Conservation (phyloP, 768 basidiomycete species). For the Leccinum subgranulosum region DNA sequence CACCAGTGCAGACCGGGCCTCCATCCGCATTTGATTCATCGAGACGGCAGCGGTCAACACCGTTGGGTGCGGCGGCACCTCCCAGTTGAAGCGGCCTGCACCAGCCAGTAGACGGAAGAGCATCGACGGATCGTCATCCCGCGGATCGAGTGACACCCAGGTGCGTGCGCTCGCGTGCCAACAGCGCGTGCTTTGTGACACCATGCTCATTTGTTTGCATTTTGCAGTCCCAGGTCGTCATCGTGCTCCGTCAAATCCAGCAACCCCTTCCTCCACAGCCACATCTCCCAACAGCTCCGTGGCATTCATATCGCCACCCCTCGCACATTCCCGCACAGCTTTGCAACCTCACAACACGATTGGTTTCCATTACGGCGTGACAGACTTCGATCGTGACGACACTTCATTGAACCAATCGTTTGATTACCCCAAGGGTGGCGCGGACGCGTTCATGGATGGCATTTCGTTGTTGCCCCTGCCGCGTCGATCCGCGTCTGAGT, state of each 20-base stretch:
- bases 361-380: slow-evolving; percentile 42
- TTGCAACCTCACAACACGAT: slow-evolving; percentile 43
- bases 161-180: slow-evolving; percentile 36
- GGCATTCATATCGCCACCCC: slow-evolving; percentile 41
- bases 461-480: slow-evolving; percentile 62
- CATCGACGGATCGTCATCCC: slow-evolving; percentile 53
- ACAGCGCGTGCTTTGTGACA: slow-evolving; percentile 2
- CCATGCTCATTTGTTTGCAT: slow-evolving; percentile 7
- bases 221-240: slow-evolving; percentile 44
- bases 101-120: slow-evolving; percentile 71
- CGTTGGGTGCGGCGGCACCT: slow-evolving; percentile 55
- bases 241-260: slow-evolving; percentile 73
- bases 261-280: slow-evolving; percentile 31
- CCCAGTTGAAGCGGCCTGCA: slow-evolving; percentile 74
- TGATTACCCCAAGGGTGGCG: slow-evolving; percentile 33
- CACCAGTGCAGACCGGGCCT: slow-evolving; percentile 38
- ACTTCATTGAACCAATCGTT: slow-evolving; percentile 32
- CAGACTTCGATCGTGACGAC: slow-evolving; percentile 35
- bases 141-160: slow-evolving; percentile 66
- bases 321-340: slow-evolving; percentile 58
- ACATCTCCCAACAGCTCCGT: slow-evolving; percentile 42
- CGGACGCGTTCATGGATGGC: slow-evolving; percentile 42
- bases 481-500: slow-evolving; percentile 34
- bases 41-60: slow-evolving; percentile 67
- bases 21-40: slow-evolving; percentile 68